These are phyloP conservation scores for Truncatella angustata DNA, from an alignment of 2,329 filamentous ascomycete species.

Conservation along the genomic window DNA sequence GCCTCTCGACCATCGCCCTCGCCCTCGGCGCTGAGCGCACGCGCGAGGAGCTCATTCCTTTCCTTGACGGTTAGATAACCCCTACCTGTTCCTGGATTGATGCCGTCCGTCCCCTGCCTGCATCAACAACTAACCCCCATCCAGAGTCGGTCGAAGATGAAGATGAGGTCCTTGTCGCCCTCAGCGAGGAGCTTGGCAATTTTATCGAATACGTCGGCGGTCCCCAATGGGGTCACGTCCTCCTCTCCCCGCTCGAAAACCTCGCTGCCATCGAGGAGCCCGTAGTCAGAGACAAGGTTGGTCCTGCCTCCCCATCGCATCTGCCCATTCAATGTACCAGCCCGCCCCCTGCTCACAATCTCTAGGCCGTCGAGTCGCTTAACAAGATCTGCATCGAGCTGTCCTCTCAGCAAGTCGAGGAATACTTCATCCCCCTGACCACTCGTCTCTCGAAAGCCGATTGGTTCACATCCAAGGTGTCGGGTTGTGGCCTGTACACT, in stretches of 20 bases:
- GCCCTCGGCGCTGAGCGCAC: conserved; percentile 94
- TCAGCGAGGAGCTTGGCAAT: conserved; percentile 93
- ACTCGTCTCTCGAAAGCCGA: conserved; percentile 97
- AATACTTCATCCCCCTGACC: conserved; percentile 94
- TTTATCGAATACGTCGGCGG: conserved; percentile 99
- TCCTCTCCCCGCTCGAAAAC: conserved; percentile 96
- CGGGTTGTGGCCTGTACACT: conserved; percentile 92
- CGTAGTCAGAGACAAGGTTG: conserved; percentile 94
- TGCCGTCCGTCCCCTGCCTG: neutral
- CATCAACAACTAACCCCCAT: conserved; percentile 25
- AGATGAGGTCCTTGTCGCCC: conserved; percentile 93
- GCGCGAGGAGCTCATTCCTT: conserved; percentile 97
- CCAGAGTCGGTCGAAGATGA: conserved; percentile 98
- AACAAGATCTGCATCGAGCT: conserved; percentile 98
- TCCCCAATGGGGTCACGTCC: conserved; percentile 88
- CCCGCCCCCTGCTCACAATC: conserved; percentile 13
- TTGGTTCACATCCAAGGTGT: conserved; percentile 99
- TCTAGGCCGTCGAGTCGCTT: conserved; percentile 91
- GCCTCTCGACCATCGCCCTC: conserved; percentile 95
- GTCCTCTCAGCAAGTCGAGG: conserved; percentile 89
- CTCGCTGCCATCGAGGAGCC: conserved; percentile 98
- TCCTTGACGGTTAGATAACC: conserved; percentile 81
- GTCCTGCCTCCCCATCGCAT: conserved; percentile 17
- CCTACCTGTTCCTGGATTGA: neutral
- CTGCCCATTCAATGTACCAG: conserved; percentile 9